These are phyloP conservation scores for Gillenia trifoliata DNA, from an alignment of 306 rosid species.

Conservation along the genomic window DNA sequence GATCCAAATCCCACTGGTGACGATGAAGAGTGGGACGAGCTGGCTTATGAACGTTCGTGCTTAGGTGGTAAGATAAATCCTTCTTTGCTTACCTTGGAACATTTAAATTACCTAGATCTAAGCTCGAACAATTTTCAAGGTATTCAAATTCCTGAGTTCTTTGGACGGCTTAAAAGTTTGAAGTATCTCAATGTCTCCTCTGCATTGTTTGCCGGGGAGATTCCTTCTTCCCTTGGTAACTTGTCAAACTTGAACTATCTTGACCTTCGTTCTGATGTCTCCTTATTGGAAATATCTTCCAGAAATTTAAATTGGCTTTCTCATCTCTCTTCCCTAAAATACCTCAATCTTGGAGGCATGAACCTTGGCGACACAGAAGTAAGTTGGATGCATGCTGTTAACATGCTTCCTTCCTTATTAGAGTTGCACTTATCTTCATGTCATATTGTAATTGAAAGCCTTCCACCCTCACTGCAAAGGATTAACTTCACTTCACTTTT, in stretches of 20 bases:
- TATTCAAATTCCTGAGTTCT: neutral
- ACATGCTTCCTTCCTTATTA: constrained; percentile 18
- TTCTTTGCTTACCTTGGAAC: neutral
- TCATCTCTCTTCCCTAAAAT: constrained; percentile 18
- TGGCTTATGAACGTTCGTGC: no score
- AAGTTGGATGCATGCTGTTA: constrained; percentile 4
- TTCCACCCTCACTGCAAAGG: neutral
- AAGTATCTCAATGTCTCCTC: constrained; percentile 10
- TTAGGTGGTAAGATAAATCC: neutral
- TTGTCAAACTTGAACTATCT: constrained; percentile 20
- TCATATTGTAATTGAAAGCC: neutral
- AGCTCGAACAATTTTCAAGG: neutral
- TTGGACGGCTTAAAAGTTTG: neutral
- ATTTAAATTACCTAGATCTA: neutral
- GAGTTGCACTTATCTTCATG: neutral
- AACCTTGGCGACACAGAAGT: neutral
- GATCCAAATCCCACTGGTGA: no score
- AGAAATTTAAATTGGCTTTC: constrained; percentile 15
- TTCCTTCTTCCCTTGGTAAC: constrained; percentile 11
- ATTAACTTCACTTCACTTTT: neutral
- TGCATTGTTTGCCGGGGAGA: neutral
- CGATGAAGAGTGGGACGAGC: neutral
- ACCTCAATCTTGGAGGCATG: constrained; percentile 10
- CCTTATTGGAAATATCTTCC: neutral
- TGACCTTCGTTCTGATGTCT: neutral